Conservation (phyloP, 352 stramenopile species). For the Aphanomyces cochlioides region DNA sequence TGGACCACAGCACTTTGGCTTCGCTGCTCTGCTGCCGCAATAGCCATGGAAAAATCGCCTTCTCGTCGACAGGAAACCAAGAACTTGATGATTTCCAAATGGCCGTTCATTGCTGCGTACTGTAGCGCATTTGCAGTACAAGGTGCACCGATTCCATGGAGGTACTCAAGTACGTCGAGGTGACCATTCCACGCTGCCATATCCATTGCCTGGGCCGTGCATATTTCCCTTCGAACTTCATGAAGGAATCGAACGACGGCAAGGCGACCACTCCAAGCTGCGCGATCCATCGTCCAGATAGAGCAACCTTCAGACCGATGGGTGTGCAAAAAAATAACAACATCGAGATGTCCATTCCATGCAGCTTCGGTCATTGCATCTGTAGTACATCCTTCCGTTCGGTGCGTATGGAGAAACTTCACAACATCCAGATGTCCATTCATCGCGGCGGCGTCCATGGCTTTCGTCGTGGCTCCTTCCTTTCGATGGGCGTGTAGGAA, state of each 20-base stretch:
- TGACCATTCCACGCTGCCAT: conserved; percentile 18
- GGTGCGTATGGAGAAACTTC: conserved; percentile 2
- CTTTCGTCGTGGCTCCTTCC: conserved; percentile 16
- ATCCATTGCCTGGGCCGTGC: conserved; percentile 19
- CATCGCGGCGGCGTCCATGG: conserved; percentile 16
- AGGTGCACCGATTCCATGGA: conserved; percentile 3
- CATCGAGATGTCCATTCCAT: conserved; percentile 22
- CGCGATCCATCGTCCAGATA: conserved; percentile 10
- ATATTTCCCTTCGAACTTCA: neutral
- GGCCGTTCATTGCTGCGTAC: conserved; percentile 21
- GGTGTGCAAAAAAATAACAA: conserved; percentile 14
- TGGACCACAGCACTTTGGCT: neutral
- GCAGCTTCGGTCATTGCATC: conserved; percentile 17
- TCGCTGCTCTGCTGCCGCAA: neutral
- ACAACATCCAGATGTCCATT: conserved; percentile 14
- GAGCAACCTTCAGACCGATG: conserved; percentile 8
- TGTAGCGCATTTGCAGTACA: conserved; percentile 18
- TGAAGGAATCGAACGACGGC: conserved; percentile 5
- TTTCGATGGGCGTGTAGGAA: conserved; percentile 25
- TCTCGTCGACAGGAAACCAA: conserved; percentile 7
- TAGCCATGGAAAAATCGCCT: conserved; percentile 10
- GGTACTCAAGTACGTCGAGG: conserved; percentile 18
- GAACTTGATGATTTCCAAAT: conserved; percentile 24
- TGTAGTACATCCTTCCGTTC: neutral
- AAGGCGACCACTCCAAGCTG: conserved; percentile 15